Conservation (phyloP, 305 asterid genomes). For the Fraxinus platypoda region DNA sequence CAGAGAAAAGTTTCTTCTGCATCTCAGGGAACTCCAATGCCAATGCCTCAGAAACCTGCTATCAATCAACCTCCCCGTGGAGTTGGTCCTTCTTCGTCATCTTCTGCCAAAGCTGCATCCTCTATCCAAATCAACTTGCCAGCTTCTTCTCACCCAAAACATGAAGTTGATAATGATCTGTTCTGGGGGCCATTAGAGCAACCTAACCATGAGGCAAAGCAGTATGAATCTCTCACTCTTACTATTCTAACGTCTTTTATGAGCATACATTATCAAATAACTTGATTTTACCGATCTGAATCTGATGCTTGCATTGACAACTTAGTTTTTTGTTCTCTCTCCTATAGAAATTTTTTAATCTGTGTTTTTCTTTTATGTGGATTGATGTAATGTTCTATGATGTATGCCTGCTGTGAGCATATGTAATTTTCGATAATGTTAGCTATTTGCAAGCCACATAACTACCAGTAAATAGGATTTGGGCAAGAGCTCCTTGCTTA, state of each 20-base stretch:
- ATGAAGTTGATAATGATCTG: constrained; percentile 66
- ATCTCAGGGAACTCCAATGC: constrained; percentile 42
- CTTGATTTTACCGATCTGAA: not conserved
- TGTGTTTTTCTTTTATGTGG: not conserved
- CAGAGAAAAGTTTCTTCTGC: constrained; percentile 49
- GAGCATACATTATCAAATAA: not conserved
- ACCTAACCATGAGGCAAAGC: constrained; percentile 59
- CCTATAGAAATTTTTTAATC: not conserved
- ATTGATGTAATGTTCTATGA: not conserved
- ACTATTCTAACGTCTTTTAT: not conserved
- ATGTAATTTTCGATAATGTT: not conserved
- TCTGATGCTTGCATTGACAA: not conserved
- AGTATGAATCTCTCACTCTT: constrained; percentile 36
- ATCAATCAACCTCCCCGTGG: constrained; percentile 48
- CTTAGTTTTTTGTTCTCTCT: not conserved
- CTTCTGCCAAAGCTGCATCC: constrained; percentile 61
- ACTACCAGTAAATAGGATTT: not conserved
- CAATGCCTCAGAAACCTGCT: constrained; percentile 51
- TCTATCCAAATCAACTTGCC: constrained; percentile 41
- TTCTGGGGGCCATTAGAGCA: constrained; percentile 85
- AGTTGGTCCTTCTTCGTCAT: constrained; percentile 47
- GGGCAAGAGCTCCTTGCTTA: not conserved
- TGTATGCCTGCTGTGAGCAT: not conserved
- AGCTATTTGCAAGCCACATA: not conserved
- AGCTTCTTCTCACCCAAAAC: constrained; percentile 34